A percentile compares a stretch with the other conserved stretches of the same genome.
Evolutionary conservation across 192 early-diverging fungal species (phyloP).

Genomic region (Dimargaris verticillata): DNA sequence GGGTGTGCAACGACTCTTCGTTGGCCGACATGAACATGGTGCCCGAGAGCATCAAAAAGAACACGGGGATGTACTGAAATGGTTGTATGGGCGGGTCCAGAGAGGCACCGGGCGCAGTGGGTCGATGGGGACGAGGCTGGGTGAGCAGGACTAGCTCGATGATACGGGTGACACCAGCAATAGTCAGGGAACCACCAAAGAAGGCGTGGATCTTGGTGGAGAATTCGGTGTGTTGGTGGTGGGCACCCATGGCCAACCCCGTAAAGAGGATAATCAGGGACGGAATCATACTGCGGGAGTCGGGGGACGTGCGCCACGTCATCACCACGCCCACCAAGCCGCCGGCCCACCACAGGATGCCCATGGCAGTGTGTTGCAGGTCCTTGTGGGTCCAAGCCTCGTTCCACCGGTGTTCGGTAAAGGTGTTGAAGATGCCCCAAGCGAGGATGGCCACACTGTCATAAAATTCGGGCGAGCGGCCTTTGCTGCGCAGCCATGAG

Average conservation of each 20-base stretch:
- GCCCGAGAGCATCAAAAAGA: slow-evolving; percentile 39
- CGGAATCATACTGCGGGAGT: slow-evolving; percentile 39
- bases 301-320: slow-evolving; percentile 18
- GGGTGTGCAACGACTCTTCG: slow-evolving; percentile 30
- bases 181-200: slow-evolving; percentile 42
- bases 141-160: slow-evolving; percentile 34
- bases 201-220: slow-evolving; percentile 42
- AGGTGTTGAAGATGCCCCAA: slow-evolving; percentile 55
- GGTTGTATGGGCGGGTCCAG: slow-evolving; percentile 14
- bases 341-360: slow-evolving; percentile 50
- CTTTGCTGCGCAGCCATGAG: slow-evolving; percentile 34
- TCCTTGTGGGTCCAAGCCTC: slow-evolving; percentile 45
- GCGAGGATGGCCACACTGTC: slow-evolving; percentile 45
- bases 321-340: slow-evolving; percentile 38
- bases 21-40: slow-evolving; percentile 47
- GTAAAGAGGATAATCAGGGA: slow-evolving; percentile 43
- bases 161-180: slow-evolving; percentile 35
- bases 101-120: slow-evolving; percentile 8
- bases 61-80: slow-evolving; percentile 29
- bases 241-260: slow-evolving; percentile 39
- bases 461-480: slow-evolving; percentile 48
- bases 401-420: slow-evolving; percentile 47
- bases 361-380: slow-evolving; percentile 47
- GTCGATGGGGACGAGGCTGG: slow-evolving; percentile 16
- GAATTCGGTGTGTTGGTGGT: slow-evolving; percentile 38